A percentile compares a stretch with the other conserved stretches of the same genome.
Evolutionary conservation across 768 basidiomycete genomes (phyloP).

Genomic region (Lyophyllum semitale): DNA sequence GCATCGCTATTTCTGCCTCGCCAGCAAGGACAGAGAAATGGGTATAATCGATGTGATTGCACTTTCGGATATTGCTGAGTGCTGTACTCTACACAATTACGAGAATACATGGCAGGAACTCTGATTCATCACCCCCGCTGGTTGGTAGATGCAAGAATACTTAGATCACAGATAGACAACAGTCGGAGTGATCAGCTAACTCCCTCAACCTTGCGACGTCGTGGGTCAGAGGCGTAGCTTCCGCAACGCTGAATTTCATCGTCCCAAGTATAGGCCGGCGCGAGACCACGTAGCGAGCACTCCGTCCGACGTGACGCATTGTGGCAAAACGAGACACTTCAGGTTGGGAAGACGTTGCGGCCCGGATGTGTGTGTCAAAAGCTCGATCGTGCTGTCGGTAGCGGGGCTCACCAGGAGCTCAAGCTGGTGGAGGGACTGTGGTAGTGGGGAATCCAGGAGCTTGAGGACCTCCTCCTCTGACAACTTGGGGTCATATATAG

Average conservation of each 20-base stretch:
- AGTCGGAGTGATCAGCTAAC: neutral
- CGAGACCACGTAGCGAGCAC: neutral
- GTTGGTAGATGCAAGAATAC: no score
- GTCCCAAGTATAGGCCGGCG: neutral
- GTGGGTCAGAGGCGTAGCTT: neutral
- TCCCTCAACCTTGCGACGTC: neutral
- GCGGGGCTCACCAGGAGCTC: neutral
- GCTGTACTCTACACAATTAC: no score
- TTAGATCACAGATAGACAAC: neutral
- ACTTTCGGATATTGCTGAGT: no score
- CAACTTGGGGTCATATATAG: constrained; percentile 7
- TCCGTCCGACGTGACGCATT: neutral
- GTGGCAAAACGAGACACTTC: neutral
- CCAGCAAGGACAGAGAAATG: no score
- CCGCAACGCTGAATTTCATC: constrained; percentile 4
- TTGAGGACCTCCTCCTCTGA: neutral
- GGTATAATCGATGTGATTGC: no score
- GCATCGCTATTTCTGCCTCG: no score
- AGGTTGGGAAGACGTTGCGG: neutral
- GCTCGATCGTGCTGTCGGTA: neutral
- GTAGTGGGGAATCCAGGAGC: neutral
- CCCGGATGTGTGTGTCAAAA: neutral
- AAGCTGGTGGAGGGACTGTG: neutral
- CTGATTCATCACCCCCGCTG: no score
- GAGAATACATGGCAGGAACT: no score